Conservation (phyloP, 192 early-diverging fungal species). For the Spinellus fusiger region DNA sequence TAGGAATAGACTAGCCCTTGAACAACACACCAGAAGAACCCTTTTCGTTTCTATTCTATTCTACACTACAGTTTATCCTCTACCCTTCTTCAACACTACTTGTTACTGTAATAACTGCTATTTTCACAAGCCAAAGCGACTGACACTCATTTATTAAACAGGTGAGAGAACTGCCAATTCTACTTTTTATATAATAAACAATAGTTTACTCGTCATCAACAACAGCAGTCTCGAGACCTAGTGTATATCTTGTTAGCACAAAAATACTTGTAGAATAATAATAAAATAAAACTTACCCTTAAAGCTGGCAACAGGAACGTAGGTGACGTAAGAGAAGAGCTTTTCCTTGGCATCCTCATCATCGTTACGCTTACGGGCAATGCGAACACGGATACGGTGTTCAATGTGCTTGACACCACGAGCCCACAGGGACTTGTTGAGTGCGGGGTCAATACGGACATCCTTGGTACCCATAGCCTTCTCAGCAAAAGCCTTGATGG, state of each 20-base stretch:
- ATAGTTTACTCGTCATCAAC: constrained; percentile 30
- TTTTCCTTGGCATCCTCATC: constrained; percentile 95
- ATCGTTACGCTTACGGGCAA: constrained; percentile 95
- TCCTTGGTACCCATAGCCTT: constrained; percentile 94
- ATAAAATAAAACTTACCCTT: constrained; percentile 57
- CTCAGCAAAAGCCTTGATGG: constrained; percentile 84
- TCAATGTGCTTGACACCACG: constrained; percentile 90
- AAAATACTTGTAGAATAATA: not conserved
- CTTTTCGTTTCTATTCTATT: too few species aligned
- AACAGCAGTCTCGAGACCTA: constrained; percentile 30
- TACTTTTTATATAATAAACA: not conserved
- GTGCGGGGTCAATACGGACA: constrained; percentile 90
- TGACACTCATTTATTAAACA: constrained; percentile 39
- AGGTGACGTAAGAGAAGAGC: constrained; percentile 92
- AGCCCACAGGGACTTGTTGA: constrained; percentile 96
- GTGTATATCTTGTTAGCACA: too few species aligned
- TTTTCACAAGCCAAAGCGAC: constrained; percentile 59
- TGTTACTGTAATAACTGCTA: too few species aligned
- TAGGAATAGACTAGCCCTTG: too few species aligned
- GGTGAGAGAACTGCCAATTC: not conserved
- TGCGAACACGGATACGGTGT: constrained; percentile 92
- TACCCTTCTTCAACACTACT: too few species aligned
- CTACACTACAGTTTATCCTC: too few species aligned
- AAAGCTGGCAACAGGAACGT: constrained; percentile 81
- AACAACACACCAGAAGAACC: too few species aligned